Percentiles rank a stretch among this genome's conserved stretches.
Conservation (phyloP, 192 early-diverging fungal species). For the Umbelopsis sp. region DNA sequence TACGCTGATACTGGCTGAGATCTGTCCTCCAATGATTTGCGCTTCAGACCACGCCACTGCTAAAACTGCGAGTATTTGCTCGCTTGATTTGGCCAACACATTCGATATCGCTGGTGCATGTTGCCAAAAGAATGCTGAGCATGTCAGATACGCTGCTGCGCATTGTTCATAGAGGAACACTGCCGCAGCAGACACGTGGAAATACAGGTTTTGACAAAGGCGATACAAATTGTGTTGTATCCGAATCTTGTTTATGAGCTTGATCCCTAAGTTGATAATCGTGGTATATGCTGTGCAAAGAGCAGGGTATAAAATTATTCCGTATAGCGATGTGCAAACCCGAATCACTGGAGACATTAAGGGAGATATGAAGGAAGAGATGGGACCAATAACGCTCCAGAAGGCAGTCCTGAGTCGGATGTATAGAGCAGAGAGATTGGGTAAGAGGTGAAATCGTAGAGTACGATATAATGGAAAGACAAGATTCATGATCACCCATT, state of each 20-base stretch:
- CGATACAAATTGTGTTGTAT: background rate
- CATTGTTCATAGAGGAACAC: background rate
- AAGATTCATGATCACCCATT: background rate
- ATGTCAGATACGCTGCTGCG: background rate
- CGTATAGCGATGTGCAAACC: background rate
- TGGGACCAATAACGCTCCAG: background rate
- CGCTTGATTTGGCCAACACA: background rate
- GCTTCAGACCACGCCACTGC: background rate
- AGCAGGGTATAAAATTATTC: background rate
- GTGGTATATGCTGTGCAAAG: background rate
- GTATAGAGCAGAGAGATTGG: background rate
- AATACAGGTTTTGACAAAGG: background rate
- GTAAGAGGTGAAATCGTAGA: background rate
- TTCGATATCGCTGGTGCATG: conserved; percentile 7
- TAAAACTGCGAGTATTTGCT: background rate
- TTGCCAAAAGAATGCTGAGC: background rate
- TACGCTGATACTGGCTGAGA: background rate
- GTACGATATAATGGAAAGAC: background rate
- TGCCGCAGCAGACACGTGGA: background rate
- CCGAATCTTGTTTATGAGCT: background rate
- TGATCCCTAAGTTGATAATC: background rate
- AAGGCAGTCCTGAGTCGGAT: background rate
- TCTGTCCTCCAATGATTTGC: background rate
- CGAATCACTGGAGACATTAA: background rate
- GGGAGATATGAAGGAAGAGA: background rate